Conservation (phyloP, 805 yeast genomes). For the Pachysolen tannophilus region DNA sequence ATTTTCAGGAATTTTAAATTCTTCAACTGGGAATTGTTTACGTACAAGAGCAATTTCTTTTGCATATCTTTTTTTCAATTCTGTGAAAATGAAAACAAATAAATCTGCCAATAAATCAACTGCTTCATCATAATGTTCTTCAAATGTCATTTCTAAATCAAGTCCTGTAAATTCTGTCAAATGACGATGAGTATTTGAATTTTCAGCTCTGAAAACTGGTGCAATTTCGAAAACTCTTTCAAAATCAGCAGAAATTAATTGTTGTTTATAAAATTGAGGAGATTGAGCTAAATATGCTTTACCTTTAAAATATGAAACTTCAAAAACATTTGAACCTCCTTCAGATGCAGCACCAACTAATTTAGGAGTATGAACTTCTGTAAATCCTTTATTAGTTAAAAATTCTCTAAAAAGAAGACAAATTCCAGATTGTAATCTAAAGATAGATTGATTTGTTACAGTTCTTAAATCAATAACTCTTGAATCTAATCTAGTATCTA, state of each 20-base stretch:
- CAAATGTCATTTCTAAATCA: conserved; percentile 96
- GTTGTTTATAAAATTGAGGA: conserved; percentile 97
- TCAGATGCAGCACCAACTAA: conserved; percentile 92
- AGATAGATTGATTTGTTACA: conserved; percentile 94
- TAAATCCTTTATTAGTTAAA: conserved; percentile 56
- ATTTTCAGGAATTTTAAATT: conserved; percentile 86
- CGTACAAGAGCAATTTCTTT: conserved; percentile 85
- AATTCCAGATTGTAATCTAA: conserved; percentile 88
- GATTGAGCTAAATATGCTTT: conserved; percentile 95
- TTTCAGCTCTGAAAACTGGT: conserved; percentile 98
- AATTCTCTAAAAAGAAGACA: conserved; percentile 86
- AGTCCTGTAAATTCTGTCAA: conserved; percentile 98
- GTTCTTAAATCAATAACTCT: conserved; percentile 97
- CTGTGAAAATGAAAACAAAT: conserved; percentile 81
- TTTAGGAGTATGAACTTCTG: conserved; percentile 95
- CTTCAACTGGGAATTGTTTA: conserved; percentile 95
- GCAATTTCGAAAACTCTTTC: conserved; percentile 95
- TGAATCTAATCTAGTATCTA: conserved; percentile 91
- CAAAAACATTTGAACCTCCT: conserved; percentile 97
- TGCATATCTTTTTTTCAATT: conserved; percentile 71
- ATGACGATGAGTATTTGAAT: conserved; percentile 98
- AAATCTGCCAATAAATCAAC: conserved; percentile 47
- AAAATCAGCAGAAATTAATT: conserved; percentile 95
- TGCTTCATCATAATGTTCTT: conserved; percentile 96
- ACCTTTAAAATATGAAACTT: conserved; percentile 85